Percentiles rank a stretch among this genome's conserved stretches.
Conservation (phyloP, 2,329 filamentous ascomycete genomes). For the Alternaria novae-zelandiae region DNA sequence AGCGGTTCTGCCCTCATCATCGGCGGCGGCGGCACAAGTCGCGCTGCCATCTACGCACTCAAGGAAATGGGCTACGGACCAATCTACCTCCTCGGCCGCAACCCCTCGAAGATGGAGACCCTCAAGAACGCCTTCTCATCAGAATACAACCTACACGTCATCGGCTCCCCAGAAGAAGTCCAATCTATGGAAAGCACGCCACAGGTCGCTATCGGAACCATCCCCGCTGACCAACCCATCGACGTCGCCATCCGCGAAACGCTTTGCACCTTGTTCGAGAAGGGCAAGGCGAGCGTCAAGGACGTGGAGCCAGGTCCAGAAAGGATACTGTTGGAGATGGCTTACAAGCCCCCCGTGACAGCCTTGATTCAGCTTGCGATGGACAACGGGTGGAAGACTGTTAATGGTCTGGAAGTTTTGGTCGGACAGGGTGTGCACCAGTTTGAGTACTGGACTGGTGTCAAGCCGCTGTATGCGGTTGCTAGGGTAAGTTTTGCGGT, state of each 20-base stretch:
- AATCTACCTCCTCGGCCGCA: constrained; percentile 86
- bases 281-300: constrained; percentile 23
- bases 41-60: constrained; percentile 88
- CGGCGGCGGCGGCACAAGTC: constrained; percentile 88
- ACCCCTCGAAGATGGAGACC: constrained; percentile 68
- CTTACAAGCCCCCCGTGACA: constrained; percentile 87
- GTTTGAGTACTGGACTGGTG: constrained; percentile 86
- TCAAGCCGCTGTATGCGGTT: constrained; percentile 73
- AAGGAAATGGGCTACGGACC: constrained; percentile 82
- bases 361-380: constrained; percentile 83
- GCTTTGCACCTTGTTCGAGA: constrained; percentile 62
- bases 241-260: constrained; percentile 72
- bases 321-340: constrained; percentile 84
- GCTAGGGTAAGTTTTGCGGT: constrained; percentile 61
- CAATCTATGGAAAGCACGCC: constrained; percentile 58
- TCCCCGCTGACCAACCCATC: constrained; percentile 86
- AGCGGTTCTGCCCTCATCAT: constrained; percentile 74
- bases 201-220: constrained; percentile 82
- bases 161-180: constrained; percentile 59
- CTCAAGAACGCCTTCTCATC: constrained; percentile 76
- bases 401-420: constrained; percentile 87
- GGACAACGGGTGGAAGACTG: constrained; percentile 78
- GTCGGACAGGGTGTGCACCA: constrained; percentile 86
- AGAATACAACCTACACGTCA: constrained; percentile 69
- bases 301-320: constrained; percentile 35